These are phyloP conservation scores for Xylaria scruposa DNA, from an alignment of 495 filamentous ascomycete genomes.

Conservation along the genomic window DNA sequence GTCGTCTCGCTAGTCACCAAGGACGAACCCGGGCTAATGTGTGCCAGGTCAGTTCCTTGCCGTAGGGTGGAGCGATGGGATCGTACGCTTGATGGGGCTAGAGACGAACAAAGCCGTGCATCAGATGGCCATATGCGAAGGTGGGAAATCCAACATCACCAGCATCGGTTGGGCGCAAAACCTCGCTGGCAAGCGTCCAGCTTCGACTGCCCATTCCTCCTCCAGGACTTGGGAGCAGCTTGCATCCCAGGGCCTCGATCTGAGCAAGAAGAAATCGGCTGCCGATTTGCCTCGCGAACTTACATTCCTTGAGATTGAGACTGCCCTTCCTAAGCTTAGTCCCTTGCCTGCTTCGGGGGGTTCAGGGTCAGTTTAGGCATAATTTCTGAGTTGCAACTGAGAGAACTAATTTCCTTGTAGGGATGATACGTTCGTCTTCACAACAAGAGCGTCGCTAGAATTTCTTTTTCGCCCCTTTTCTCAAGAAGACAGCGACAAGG, in stretches of 20 bases:
- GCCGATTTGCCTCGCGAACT: slow-evolving; percentile 79
- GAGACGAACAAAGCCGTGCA: slow-evolving; percentile 82
- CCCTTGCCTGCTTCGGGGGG: slow-evolving; percentile 66
- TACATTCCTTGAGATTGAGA: slow-evolving; percentile 78
- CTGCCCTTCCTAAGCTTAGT: slow-evolving; percentile 80
- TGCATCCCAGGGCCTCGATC: slow-evolving; percentile 45
- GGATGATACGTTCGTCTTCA: slow-evolving; percentile 72
- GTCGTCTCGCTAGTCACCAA: slow-evolving; percentile 23
- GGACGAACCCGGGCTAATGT: slow-evolving; percentile 18
- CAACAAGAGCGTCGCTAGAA: slow-evolving; percentile 72
- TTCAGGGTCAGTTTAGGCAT: slow-evolving; percentile 54
- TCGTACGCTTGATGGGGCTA: slow-evolving; percentile 72
- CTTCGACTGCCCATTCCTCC: slow-evolving; percentile 11
- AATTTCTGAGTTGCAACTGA: neutral
- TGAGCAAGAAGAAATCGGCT: slow-evolving; percentile 33
- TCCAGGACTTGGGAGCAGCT: slow-evolving; percentile 39
- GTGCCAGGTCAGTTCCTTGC: slow-evolving; percentile 73
- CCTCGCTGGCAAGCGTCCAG: slow-evolving; percentile 57
- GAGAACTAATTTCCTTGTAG: slow-evolving; percentile 41
- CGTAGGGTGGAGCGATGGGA: slow-evolving; percentile 76
- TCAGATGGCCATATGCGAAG: slow-evolving; percentile 59
- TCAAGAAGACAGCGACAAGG: slow-evolving; percentile 68
- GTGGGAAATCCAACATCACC: slow-evolving; percentile 55
- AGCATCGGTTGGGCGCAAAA: slow-evolving; percentile 79
- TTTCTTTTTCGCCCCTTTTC: slow-evolving; percentile 69